Base-by-base conservation (phyloP, 2,329 filamentous ascomycete species). In the Cryphonectria parasitica region DNA sequence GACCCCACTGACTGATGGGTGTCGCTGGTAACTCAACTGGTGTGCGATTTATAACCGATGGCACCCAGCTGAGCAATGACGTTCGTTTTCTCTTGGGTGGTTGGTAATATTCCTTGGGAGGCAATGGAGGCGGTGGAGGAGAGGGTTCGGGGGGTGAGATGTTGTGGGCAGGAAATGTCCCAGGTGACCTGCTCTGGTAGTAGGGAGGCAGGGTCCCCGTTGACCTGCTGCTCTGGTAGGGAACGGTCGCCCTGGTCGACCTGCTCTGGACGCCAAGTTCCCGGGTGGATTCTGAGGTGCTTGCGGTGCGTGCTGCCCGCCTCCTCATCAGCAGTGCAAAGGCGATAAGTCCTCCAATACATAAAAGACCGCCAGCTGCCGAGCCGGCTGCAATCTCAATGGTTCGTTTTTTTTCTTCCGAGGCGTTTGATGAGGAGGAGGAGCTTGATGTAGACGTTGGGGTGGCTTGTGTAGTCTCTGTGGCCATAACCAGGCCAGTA, bases 11-110 rank as follows among this genome's bases (percentile, higher is more conserved):
- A 10, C 68, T 66, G 11, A 68, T 62, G 4, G 71, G 71, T 10
- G 71, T 72, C n/a, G 71, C 71, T 31, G 71, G 71, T 36, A 72
- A 34, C 25, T 72, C 71, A 11, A 52, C 69, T 19, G 71, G 71
- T 10, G 71, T 68, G 15, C 45, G 67, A n/a, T 72, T 72, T 3
- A 72, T 63, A 13, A 70, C 41, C 15, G 71, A 71, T 10, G 71
- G 71, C 11, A 70, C 71, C 71, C 71, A 72, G 56, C 71, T 72
- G 28, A 60, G 54, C 28, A 70, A 39, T 10, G 71, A 72, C 36
- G 31, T 71, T 19, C 71, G 71, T 31, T 72, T 72, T 63, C 41
- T 72, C 56, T 63, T 72, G 17, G 63, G 62, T 43, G 62, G 7
- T 28, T 68, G 66, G 28, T 52, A 45, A 3, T 54, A 49, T 43